Percentiles rank a stretch among this genome's conserved stretches.
Evolutionary conservation across 1,284 basidiomycete genomes (phyloP).

Genomic region (Apiotrichum brassicae): DNA sequence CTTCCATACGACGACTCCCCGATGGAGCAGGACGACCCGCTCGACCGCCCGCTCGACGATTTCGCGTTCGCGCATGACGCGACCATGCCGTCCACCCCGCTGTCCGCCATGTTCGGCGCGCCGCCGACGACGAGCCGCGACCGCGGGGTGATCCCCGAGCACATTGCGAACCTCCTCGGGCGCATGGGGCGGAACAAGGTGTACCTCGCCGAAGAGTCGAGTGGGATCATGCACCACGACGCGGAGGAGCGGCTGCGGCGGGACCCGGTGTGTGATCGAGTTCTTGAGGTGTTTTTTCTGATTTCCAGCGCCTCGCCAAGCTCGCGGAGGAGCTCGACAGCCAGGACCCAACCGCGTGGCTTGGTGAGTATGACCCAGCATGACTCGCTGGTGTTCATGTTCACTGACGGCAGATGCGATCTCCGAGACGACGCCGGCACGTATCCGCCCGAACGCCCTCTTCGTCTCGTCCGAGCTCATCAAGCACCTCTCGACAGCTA

Average conservation of each 20-base stretch:
- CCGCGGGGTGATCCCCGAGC: conserved; percentile 27
- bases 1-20: conserved; percentile 23
- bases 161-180: conserved; percentile 36
- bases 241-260: conserved; percentile 24
- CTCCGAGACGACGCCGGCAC: conserved; percentile 21
- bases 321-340: conserved; percentile 34
- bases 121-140: neutral
- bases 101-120: neutral
- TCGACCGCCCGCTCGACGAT: conserved; percentile 38
- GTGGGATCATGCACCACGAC: conserved; percentile 34
- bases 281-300: too few relatives aligned
- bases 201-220: conserved; percentile 39
- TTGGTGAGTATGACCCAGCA: conserved; percentile 23
- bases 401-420: conserved; percentile 29
- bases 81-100: neutral
- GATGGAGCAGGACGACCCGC: conserved; percentile 10
- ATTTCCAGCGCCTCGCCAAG: conserved; percentile 34
- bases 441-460: conserved; percentile 32
- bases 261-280: conserved; percentile 29
- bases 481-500: conserved; percentile 39
- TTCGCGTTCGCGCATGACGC: neutral
- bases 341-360: conserved; percentile 39
- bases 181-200: conserved; percentile 42
- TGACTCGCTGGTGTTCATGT: too few relatives aligned
- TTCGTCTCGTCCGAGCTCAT: conserved; percentile 36